Evolutionary conservation across 2,329 filamentous ascomycete species (phyloP).

Genomic region (Pseudopyricularia cyperi): DNA sequence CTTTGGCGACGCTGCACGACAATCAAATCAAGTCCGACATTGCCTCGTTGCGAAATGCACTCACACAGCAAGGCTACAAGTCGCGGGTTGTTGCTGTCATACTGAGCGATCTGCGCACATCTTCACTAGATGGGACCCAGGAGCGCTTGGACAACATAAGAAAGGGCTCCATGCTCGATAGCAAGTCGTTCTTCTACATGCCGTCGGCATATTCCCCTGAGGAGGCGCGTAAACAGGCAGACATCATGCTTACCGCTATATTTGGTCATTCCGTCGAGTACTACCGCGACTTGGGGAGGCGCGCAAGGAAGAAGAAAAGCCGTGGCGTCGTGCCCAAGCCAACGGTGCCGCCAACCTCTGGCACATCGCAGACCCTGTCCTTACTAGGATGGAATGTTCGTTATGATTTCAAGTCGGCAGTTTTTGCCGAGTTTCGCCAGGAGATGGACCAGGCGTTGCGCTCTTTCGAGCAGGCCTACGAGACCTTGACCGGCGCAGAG

Average conservation of each 20-base stretch:
- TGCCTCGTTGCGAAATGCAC: constrained; percentile 56
- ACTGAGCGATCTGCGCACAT: constrained; percentile 52
- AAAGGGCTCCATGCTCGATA: constrained; percentile 65
- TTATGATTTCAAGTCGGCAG: constrained; percentile 85
- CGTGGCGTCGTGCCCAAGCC: constrained; percentile 67
- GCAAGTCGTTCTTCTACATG: constrained; percentile 76
- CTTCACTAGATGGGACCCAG: constrained; percentile 42
- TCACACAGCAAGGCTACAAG: constrained; percentile 61
- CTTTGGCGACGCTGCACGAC: constrained; percentile 66
- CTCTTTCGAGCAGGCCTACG: constrained; percentile 79
- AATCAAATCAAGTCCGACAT: constrained; percentile 83
- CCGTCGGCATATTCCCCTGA: constrained; percentile 57
- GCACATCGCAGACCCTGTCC: constrained; percentile 76
- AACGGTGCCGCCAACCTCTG: constrained; percentile 68
- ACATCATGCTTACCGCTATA: constrained; percentile 58
- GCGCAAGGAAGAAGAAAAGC: constrained; percentile 76
- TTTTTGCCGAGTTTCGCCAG: constrained; percentile 85
- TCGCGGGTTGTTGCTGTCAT: constrained; percentile 66
- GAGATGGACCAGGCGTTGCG: constrained; percentile 81
- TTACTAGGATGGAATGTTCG: constrained; percentile 82
- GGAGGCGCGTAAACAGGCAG: constrained; percentile 62
- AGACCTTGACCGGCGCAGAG: constrained; percentile 67
- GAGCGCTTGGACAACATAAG: constrained; percentile 70
- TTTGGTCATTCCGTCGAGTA: constrained; percentile 74
- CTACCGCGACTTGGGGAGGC: constrained; percentile 87